Evolutionary conservation across 345 rosid species (phyloP).

Genomic region (Boechera stricta): DNA sequence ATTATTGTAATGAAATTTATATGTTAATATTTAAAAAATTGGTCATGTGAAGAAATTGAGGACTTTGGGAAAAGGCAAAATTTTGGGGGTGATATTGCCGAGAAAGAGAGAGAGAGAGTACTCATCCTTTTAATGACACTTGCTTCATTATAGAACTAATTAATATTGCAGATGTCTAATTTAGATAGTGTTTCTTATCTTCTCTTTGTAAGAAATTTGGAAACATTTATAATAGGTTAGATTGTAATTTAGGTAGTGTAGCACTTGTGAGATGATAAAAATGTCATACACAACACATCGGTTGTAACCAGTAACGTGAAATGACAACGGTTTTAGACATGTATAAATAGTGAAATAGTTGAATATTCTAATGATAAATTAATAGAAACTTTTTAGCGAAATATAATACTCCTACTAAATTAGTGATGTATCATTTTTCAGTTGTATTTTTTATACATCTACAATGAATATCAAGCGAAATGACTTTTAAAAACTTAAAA

Average conservation of each 20-base stretch:
- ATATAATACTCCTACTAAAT: neutral
- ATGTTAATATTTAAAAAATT: slow-evolving; percentile 28
- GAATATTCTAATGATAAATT: neutral
- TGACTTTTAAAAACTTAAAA: too few relatives aligned
- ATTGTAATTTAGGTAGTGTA: neutral
- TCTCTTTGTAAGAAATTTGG: neutral
- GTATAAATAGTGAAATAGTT: neutral
- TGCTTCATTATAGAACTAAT: slow-evolving; percentile 31
- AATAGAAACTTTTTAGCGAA: neutral
- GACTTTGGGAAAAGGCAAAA: slow-evolving; percentile 19
- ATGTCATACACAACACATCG: neutral
- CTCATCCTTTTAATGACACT: slow-evolving; percentile 24
- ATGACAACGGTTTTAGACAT: neutral
- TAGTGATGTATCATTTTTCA: neutral
- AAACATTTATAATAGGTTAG: too few relatives aligned
- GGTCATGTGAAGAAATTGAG: slow-evolving; percentile 35
- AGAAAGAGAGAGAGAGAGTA: slow-evolving; percentile 33
- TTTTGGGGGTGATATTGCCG: slow-evolving; percentile 22
- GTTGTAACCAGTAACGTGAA: neutral
- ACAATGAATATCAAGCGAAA: too few relatives aligned
- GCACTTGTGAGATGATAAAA: neutral
- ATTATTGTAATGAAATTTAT: slow-evolving; percentile 27
- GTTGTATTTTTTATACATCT: too few relatives aligned
- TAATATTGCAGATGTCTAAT: slow-evolving; percentile 17
- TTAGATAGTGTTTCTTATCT: neutral